Evolutionary conservation across 257 asterid genomes (phyloP).

Genomic region (Jacaranda mimosifolia): DNA sequence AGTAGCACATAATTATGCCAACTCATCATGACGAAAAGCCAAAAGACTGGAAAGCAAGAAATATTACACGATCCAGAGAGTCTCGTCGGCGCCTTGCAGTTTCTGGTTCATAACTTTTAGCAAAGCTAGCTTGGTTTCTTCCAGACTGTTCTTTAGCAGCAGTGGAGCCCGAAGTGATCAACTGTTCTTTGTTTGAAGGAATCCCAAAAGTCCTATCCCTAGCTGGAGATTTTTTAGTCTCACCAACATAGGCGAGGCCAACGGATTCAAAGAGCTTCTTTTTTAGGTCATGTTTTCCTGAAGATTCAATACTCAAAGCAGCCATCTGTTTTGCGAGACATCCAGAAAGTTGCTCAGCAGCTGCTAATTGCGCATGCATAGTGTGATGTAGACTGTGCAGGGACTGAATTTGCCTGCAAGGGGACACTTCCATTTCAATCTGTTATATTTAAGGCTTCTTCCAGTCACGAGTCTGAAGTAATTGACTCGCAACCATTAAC

Average conservation of each 20-base stretch:
- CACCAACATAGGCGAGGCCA: slow-evolving; percentile 71
- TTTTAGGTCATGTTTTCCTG: slow-evolving; percentile 65
- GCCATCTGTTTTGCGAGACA: slow-evolving; percentile 87
- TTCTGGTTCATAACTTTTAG: slow-evolving; percentile 72
- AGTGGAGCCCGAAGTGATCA: slow-evolving; percentile 45
- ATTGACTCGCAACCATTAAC: slow-evolving; percentile 7
- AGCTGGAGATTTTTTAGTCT: slow-evolving; percentile 55
- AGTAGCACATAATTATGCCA: slow-evolving; percentile 14
- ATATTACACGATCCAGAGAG: slow-evolving; percentile 78
- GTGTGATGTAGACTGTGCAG: slow-evolving; percentile 75
- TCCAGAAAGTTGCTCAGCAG: slow-evolving; percentile 90
- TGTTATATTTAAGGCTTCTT: slow-evolving; percentile 1
- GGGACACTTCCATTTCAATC: slow-evolving; percentile 27
- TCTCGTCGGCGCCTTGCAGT: slow-evolving; percentile 84
- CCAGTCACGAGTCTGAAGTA: slow-evolving; percentile 14
- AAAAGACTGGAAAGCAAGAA: slow-evolving; percentile 33
- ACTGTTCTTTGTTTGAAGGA: slow-evolving; percentile 53
- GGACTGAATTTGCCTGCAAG: slow-evolving; percentile 77
- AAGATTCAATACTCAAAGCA: slow-evolving; percentile 66
- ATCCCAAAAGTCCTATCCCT: slow-evolving; percentile 51
- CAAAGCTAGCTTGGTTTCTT: slow-evolving; percentile 54
- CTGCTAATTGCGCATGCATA: slow-evolving; percentile 74
- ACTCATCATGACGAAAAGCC: slow-evolving; percentile 17
- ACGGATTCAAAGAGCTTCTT: slow-evolving; percentile 85
- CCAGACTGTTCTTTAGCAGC: slow-evolving; percentile 55